Conservation (phyloP, 1,284 basidiomycete species). For the Spongiforma sp. region DNA sequence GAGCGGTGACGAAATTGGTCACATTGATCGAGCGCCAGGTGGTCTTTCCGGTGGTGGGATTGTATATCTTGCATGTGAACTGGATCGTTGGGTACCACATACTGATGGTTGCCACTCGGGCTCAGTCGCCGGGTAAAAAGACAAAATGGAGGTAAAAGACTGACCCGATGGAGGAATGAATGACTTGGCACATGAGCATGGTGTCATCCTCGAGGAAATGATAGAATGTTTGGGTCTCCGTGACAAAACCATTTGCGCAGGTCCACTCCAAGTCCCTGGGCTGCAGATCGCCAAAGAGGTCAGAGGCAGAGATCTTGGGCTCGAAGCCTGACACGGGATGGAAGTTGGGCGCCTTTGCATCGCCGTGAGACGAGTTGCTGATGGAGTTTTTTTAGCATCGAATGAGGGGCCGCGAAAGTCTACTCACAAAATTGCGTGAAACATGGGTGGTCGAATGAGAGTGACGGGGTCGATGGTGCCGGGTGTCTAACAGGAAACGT, state of each 20-base stretch:
- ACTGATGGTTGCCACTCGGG: conserved; percentile 42
- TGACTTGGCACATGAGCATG: conserved; percentile 89
- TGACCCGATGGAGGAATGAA: conserved; percentile 95
- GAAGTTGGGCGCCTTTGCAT: conserved; percentile 76
- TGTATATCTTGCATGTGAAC: conserved; percentile 92
- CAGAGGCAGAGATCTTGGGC: conserved; percentile 48
- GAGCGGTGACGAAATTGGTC: conserved; percentile 80
- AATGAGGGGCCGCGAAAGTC: not conserved
- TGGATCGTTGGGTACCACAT: conserved; percentile 96
- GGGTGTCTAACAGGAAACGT: no score
- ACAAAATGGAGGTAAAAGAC: conserved; percentile 37
- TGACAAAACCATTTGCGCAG: conserved; percentile 84
- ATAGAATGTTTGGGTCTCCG: conserved; percentile 96
- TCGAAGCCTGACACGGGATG: conserved; percentile 69
- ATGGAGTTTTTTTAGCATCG: conserved; percentile 13
- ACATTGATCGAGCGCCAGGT: conserved; percentile 94
- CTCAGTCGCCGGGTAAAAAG: conserved; percentile 15
- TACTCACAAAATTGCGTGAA: conserved; percentile 76
- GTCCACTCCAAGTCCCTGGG: conserved; percentile 83
- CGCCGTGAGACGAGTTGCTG: conserved; percentile 44
- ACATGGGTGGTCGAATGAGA: conserved; percentile 53
- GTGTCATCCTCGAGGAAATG: conserved; percentile 84
- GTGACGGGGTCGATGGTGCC: conserved; percentile 1
- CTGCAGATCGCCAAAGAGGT: conserved; percentile 75
- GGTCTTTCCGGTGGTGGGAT: conserved; percentile 78